Base-by-base conservation (phyloP, 257 asterid genomes). In the Primulina eburnea region DNA sequence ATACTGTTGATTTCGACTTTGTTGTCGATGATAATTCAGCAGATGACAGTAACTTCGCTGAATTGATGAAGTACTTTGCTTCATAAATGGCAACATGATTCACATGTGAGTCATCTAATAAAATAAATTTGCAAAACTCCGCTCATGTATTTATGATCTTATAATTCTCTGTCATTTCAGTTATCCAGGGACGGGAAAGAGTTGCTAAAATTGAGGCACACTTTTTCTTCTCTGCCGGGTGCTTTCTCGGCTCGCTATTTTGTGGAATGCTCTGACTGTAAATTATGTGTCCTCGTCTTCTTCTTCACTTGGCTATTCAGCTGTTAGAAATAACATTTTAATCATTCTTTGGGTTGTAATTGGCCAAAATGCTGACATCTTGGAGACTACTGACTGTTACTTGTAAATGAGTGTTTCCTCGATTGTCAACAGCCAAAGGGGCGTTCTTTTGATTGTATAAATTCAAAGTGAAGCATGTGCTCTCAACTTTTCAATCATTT, bases 11-110 rank as follows among this genome's bases (percentile, higher is more conserved):
- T 60, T 82, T 82, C 28, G 74, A 74, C 79, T 76, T 82, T 68
- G 35, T 52, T 56, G 66, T 71, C 20, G 83, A 73, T 14, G 83
- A 76, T 28, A 65, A 70, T 60, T 33, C 73, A 0, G 71, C 26
- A 28, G 77, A 74, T 50, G 80, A 71, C 56, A 67, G 65, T 63
- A 73, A 75, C 64, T 73, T 72, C 6, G 79, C 70, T 59, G 86
- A 77, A 29, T 72, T 81, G 71, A 77, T 86, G 79, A 60, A 75
- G 53, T 80, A 82, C 75, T 80, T 80, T 38, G 87, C 87, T 38
- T 79, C 92, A 58, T 86, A 78, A 75, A 62, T 30, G 14, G 8
- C n/a, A 8, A 34, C 58, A 55, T 14, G 67, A 33, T 32, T 24
- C 28, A 4, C 59, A 33, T 17, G 63, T 3, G 64, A 38, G 30